A percentile compares a stretch with the other conserved stretches of the same genome.
Evolutionary conservation across 257 asterid species (phyloP).

Genomic region (Lithospermum erythrorhizon): DNA sequence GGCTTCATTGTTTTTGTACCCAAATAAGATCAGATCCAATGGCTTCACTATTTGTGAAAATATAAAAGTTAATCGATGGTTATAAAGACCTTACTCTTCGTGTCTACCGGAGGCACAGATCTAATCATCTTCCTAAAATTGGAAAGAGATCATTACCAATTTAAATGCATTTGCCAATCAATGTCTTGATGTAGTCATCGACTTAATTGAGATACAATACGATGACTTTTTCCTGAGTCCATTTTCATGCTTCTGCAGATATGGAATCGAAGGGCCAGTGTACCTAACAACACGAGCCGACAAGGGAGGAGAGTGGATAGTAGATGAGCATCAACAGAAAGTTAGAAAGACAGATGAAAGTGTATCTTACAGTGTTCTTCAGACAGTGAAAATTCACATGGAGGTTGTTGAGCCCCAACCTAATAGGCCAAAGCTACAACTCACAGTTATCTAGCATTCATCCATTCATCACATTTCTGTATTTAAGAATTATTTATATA

Average conservation of each 20-base stretch:
- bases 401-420: slow-evolving; percentile 95
- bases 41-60: slow-evolving; percentile 6
- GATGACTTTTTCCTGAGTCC: background rate
- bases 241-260: slow-evolving; percentile 33
- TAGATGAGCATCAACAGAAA: slow-evolving; percentile 74
- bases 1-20: slow-evolving; percentile 97
- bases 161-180: background rate
- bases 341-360: slow-evolving; percentile 43
- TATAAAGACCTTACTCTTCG: no score
- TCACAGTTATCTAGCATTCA: slow-evolving; percentile 47
- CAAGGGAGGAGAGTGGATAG: slow-evolving; percentile 64
- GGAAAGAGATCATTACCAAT: background rate
- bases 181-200: background rate
- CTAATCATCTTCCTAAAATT: background rate
- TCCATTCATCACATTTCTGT: background rate
- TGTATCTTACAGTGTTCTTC: slow-evolving; percentile 58
- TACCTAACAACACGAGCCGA: slow-evolving; percentile 46
- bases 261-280: slow-evolving; percentile 95
- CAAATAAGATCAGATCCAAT: slow-evolving; percentile 82
- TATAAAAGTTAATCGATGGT: no score
- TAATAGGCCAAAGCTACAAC: slow-evolving; percentile 88
- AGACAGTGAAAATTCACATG: slow-evolving; percentile 69
- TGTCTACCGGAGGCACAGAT: no score
- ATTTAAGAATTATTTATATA: background rate
- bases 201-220: background rate